Conservation (phyloP, 176 grass and related monocot genomes). For the Musa beccarii region DNA sequence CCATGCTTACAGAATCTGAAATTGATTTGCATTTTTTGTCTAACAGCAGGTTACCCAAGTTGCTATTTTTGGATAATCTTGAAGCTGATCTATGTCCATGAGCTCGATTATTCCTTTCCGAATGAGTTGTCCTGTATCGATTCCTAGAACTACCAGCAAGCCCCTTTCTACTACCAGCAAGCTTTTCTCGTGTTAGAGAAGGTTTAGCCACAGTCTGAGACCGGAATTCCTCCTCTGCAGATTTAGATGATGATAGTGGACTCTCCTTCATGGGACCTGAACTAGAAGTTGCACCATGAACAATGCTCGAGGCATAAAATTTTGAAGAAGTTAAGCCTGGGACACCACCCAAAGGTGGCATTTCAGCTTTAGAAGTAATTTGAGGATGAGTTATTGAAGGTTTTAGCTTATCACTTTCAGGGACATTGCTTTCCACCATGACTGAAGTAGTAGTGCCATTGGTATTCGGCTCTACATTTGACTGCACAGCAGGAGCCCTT, state of each 20-base stretch:
- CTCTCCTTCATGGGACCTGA: neutral
- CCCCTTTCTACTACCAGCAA: neutral
- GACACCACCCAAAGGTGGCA: neutral
- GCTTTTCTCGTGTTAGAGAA: constrained; percentile 9
- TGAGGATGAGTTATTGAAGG: neutral
- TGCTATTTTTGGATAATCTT: constrained; percentile 4
- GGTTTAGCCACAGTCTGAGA: neutral
- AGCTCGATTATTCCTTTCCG: neutral
- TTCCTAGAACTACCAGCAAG: constrained; percentile 12
- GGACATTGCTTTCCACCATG: neutral
- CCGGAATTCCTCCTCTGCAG: constrained; percentile 3
- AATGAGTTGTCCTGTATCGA: constrained; percentile 7
- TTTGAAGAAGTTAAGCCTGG: constrained; percentile 3
- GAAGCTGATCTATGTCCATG: neutral
- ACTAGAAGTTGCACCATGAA: neutral
- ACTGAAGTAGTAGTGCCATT: neutral
- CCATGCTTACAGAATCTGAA: neutral
- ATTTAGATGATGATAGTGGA: constrained; percentile 1
- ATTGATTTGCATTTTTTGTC: constrained; percentile 7
- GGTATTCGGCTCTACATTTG: neutral
- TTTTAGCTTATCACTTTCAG: neutral
- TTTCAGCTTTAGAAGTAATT: neutral
- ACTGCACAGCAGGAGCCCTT: neutral
- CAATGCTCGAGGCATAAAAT: constrained; percentile 1
- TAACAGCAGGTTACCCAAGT: neutral